Conservation (phyloP, 2,329 filamentous ascomycete species). For the Ophiosphaerella korrae region DNA sequence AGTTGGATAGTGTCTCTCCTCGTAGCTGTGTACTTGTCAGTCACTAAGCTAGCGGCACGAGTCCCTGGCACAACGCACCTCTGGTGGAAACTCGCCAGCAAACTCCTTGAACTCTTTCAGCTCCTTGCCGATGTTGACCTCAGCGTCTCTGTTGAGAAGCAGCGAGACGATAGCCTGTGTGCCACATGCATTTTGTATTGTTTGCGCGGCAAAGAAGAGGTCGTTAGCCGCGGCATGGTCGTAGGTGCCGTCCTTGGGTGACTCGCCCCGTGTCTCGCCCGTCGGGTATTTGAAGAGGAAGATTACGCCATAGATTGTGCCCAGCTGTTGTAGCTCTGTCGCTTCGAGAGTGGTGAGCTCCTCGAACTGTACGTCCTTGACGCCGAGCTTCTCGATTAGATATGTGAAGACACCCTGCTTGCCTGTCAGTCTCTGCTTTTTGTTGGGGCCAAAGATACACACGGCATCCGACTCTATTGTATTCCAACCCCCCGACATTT, state of each 20-base stretch:
- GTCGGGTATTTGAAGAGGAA: slow-evolving; percentile 98
- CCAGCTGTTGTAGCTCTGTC: slow-evolving; percentile 69
- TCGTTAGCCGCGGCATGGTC: slow-evolving; percentile 75
- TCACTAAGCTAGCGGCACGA: not conserved
- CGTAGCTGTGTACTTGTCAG: slow-evolving; percentile 57
- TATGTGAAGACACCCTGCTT: slow-evolving; percentile 94
- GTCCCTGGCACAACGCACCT: slow-evolving; percentile 41
- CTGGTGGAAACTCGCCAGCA: slow-evolving; percentile 76
- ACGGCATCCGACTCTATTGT: slow-evolving; percentile 70
- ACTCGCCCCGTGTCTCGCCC: slow-evolving; percentile 66
- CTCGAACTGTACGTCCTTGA: slow-evolving; percentile 94
- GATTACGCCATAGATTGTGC: slow-evolving; percentile 82
- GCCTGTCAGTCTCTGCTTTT: slow-evolving; percentile 9
- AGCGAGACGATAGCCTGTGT: slow-evolving; percentile 94
- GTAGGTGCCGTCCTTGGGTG: slow-evolving; percentile 80
- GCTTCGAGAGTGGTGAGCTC: slow-evolving; percentile 90
- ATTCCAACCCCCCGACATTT: slow-evolving; percentile 28
- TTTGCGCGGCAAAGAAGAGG: slow-evolving; percentile 94
- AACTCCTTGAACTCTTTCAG: slow-evolving; percentile 85
- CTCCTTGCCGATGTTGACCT: slow-evolving; percentile 73
- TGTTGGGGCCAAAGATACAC: slow-evolving; percentile 44
- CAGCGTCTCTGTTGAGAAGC: slow-evolving; percentile 78
- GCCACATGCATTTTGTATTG: slow-evolving; percentile 97
- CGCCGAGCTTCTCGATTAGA: slow-evolving; percentile 88
- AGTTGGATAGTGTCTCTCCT: slow-evolving; percentile 74